Percentiles rank a stretch among this genome's conserved stretches.
These are phyloP conservation scores for Pyricularia sp. DNA, from an alignment of 2,329 filamentous ascomycete species.

Conservation along the genomic window DNA sequence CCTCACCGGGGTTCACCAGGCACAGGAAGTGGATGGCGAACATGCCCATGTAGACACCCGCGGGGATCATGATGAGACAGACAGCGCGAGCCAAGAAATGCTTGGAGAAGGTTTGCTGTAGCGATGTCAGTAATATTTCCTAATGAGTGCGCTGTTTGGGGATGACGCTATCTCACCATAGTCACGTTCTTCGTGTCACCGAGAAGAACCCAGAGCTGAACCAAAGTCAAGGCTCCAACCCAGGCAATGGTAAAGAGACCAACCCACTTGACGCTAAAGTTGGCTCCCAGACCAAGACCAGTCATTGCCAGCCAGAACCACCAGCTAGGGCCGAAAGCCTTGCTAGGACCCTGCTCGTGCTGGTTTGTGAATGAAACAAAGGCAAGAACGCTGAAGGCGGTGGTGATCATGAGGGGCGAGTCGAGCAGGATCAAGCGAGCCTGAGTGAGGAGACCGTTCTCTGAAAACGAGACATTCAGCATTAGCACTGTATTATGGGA, in stretches of 20 bases:
- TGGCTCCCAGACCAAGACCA: slow-evolving; percentile 80
- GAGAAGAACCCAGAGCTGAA: slow-evolving; percentile 93
- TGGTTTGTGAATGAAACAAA: slow-evolving; percentile 95
- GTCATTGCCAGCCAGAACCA: slow-evolving; percentile 95
- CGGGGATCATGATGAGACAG: slow-evolving; percentile 82
- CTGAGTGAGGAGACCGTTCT: slow-evolving; percentile 93
- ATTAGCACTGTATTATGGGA: background rate
- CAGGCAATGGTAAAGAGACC: slow-evolving; percentile 97
- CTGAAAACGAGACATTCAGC: slow-evolving; percentile 34
- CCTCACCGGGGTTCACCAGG: slow-evolving; percentile 89
- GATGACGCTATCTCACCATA: slow-evolving; percentile 38
- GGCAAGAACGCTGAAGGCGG: slow-evolving; percentile 79
- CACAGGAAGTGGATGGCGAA: slow-evolving; percentile 95
- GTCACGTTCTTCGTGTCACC: slow-evolving; percentile 83
- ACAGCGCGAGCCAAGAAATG: slow-evolving; percentile 87
- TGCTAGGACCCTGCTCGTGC: slow-evolving; percentile 81
- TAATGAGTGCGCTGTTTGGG: background rate
- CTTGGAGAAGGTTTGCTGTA: slow-evolving; percentile 73
- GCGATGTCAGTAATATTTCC: slow-evolving; percentile 9
- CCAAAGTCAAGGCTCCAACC: slow-evolving; percentile 81
- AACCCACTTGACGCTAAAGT: slow-evolving; percentile 97
- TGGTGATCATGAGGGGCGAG: slow-evolving; percentile 87
- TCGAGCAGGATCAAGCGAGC: slow-evolving; percentile 93
- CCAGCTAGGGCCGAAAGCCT: slow-evolving; percentile 84
- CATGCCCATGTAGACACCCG: slow-evolving; percentile 91